phyloP scores from a whole-genome alignment of 306 rosid species.

The Acmispon strigosus region DNA sequence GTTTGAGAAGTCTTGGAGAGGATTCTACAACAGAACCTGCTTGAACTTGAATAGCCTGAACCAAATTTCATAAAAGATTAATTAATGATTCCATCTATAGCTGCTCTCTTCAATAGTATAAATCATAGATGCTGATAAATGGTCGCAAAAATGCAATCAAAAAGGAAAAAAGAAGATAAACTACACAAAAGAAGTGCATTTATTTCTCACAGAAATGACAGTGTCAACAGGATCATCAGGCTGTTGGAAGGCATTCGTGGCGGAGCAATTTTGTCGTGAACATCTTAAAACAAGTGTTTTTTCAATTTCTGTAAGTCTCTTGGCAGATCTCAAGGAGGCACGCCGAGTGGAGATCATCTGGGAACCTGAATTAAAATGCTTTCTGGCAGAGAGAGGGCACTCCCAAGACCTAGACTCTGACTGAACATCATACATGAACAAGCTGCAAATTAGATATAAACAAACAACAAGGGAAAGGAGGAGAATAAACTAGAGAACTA shows the following conservation, averaged over 20 bases:
- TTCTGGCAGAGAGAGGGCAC: neutral
- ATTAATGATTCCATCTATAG: neutral
- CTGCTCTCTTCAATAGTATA: neutral
- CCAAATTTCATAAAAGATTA: neutral
- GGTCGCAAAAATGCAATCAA: neutral
- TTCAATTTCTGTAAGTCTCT: neutral
- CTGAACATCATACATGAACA: neutral
- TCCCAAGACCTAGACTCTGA: neutral
- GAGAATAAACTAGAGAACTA: neutral
- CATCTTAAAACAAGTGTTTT: neutral
- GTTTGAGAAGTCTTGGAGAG: neutral
- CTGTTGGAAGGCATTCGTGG: neutral
- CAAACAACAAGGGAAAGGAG: neutral
- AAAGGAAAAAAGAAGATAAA: neutral
- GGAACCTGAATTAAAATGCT: neutral
- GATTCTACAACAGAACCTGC: neutral
- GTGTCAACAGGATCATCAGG: neutral
- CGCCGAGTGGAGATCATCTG: neutral
- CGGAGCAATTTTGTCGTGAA: neutral
- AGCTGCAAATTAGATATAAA: neutral
- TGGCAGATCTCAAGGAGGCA: slow-evolving; percentile 9
- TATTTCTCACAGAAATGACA: neutral
- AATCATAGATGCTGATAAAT: neutral
- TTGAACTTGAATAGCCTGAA: neutral
- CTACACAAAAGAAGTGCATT: neutral